Evolutionary conservation across 805 yeast species (phyloP).

Genomic region (Diddensiella caesifluorescens): DNA sequence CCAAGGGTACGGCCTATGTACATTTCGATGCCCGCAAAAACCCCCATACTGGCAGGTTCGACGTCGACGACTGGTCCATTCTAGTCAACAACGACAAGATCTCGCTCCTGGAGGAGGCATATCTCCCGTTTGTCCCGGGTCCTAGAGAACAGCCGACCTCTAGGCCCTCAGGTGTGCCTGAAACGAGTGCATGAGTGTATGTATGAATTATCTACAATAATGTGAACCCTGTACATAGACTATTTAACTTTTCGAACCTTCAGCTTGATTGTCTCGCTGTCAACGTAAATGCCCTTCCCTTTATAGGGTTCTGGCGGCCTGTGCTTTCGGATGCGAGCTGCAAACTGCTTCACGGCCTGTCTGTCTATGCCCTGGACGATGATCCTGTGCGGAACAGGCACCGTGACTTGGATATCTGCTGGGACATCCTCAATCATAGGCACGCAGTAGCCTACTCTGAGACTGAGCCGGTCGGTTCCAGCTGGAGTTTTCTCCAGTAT

Average conservation of each 20-base stretch:
- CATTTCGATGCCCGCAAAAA: slow-evolving; percentile 67
- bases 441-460: slow-evolving; percentile 85
- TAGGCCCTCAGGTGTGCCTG: slow-evolving; percentile 9
- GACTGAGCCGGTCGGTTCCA: slow-evolving; percentile 53
- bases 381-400: slow-evolving; percentile 82
- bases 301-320: slow-evolving; percentile 98
- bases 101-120: slow-evolving; percentile 48
- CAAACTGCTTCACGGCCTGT: slow-evolving; percentile 81
- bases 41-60: slow-evolving; percentile 50
- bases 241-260: slow-evolving; percentile 93
- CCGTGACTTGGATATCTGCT: slow-evolving; percentile 60
- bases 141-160: slow-evolving; percentile 29
- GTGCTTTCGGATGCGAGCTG: slow-evolving; percentile 78
- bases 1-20: slow-evolving; percentile 46
- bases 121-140: slow-evolving; percentile 31
- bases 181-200: slow-evolving; percentile 1
- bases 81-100: slow-evolving; percentile 40
- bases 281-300: slow-evolving; percentile 94
- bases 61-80: slow-evolving; percentile 59
- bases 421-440: slow-evolving; percentile 76
- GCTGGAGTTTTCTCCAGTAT: slow-evolving; percentile 52
- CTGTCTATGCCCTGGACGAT: slow-evolving; percentile 83
- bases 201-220: slow-evolving; percentile 1
- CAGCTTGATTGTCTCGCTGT: slow-evolving; percentile 83
- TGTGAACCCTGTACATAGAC: slow-evolving; percentile 7